Percentiles rank a stretch among this genome's conserved stretches.
These are phyloP conservation scores for Handroanthus guayacan DNA, from an alignment of 257 asterid species.

Conservation along the genomic window DNA sequence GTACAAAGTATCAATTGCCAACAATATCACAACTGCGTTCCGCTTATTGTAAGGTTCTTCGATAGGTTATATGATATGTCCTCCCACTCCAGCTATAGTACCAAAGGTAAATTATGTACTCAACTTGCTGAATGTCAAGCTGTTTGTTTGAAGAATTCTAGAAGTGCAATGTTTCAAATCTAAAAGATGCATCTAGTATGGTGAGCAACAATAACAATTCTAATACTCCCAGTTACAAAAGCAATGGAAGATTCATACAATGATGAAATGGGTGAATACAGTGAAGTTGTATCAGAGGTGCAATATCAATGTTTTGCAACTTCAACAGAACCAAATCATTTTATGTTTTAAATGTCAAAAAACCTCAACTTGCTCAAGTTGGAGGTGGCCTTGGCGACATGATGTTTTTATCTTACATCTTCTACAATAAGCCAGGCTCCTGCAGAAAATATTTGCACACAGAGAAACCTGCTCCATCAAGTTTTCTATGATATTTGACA, in stretches of 20 bases:
- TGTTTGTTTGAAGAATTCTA: background rate
- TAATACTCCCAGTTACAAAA: background rate
- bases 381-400: background rate
- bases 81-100: conserved; percentile 16
- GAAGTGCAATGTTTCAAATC: background rate
- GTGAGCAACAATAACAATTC: conserved; percentile 7
- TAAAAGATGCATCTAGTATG: background rate
- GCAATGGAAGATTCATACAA: background rate
- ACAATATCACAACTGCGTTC: background rate
- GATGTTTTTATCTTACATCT: background rate
- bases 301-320: background rate
- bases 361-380: background rate
- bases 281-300: background rate
- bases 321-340: conserved; percentile 17
- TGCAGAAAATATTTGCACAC: conserved; percentile 2
- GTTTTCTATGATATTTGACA: too few species aligned
- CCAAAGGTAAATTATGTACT: background rate
- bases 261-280: background rate
- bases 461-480: background rate
- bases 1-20: background rate
- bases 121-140: background rate
- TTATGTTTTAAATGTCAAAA: background rate
- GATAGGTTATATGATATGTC: background rate
- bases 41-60: background rate
- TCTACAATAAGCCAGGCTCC: background rate